These are phyloP conservation scores for Pichia occidentalis DNA, from an alignment of 805 yeast genomes.

Conservation along the genomic window DNA sequence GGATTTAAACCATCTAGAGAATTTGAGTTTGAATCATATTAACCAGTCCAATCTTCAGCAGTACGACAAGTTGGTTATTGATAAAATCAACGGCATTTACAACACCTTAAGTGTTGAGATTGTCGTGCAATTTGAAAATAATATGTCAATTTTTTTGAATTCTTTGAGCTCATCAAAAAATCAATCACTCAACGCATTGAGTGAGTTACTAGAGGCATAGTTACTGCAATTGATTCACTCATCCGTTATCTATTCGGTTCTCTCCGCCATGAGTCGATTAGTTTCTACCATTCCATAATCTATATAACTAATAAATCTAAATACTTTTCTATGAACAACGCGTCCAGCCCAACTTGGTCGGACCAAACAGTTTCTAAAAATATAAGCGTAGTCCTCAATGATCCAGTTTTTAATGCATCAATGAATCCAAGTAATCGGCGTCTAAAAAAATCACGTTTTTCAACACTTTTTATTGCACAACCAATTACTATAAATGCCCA, in stretches of 20 bases:
- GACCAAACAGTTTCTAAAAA: conserved; percentile 17
- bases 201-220: conserved; percentile 24
- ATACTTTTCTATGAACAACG: conserved; percentile 9
- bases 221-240: no score
- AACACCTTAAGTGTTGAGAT: conserved; percentile 35
- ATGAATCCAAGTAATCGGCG: conserved; percentile 15
- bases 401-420: conserved; percentile 13
- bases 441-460: conserved; percentile 12
- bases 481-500: conserved; percentile 23
- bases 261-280: no score
- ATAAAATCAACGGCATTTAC: conserved; percentile 33
- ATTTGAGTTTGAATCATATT: no score
- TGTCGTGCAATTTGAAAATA: conserved; percentile 38
- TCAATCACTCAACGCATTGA: conserved; percentile 42
- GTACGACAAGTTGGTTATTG: conserved; percentile 19
- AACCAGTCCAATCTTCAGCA: no score
- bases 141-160: conserved; percentile 33
- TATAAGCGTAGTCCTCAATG: conserved; percentile 9
- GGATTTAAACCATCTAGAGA: conserved; percentile 12
- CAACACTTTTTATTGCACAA: conserved; percentile 11
- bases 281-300: no score
- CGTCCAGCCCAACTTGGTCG: conserved; percentile 8
- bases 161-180: conserved; percentile 51
- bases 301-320: conserved; percentile 7
- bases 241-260: no score